Evolutionary conservation across 2,329 filamentous ascomycete genomes (phyloP).

Genomic region (Purpureocillium lavendulum): DNA sequence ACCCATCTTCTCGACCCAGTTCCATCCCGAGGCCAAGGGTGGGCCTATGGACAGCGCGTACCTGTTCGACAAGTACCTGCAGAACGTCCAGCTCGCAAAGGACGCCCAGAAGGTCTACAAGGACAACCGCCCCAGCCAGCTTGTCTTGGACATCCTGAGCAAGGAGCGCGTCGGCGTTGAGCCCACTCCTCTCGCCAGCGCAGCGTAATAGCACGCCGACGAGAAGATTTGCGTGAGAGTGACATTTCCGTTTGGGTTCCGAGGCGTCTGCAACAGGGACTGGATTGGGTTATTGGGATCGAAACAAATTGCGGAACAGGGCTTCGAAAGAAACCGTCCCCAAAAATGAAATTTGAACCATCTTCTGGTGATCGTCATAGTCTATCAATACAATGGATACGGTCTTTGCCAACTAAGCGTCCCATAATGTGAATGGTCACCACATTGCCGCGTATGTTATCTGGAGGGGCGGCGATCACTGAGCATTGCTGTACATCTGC

Average conservation of each 20-base stretch:
- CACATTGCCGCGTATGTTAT: too few species aligned
- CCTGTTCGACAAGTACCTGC: constrained; percentile 92
- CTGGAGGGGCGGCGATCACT: too few species aligned
- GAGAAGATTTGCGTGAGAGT: neutral
- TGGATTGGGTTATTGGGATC: neutral
- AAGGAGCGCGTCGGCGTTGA: constrained; percentile 93
- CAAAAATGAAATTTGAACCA: too few species aligned
- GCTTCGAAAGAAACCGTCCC: too few species aligned
- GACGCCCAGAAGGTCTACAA: constrained; percentile 68
- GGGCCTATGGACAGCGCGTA: constrained; percentile 93
- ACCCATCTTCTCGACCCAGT: constrained; percentile 97
- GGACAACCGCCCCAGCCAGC: constrained; percentile 79
- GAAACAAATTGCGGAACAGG: neutral
- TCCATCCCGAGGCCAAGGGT: constrained; percentile 97
- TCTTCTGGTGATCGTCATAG: too few species aligned
- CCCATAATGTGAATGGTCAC: too few species aligned
- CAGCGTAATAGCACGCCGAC: constrained; percentile 25
- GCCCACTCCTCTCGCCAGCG: constrained; percentile 46
- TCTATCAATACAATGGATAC: too few species aligned
- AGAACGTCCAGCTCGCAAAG: constrained; percentile 87
- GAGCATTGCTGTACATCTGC: too few species aligned
- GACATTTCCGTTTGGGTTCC: constrained; percentile 1
- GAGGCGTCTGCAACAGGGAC: constrained; percentile 1
- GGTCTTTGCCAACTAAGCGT: too few species aligned
- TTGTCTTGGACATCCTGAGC: constrained; percentile 83